Base-by-base conservation (phyloP, 345 rosid genomes). In the Gossypium ekmanianum region DNA sequence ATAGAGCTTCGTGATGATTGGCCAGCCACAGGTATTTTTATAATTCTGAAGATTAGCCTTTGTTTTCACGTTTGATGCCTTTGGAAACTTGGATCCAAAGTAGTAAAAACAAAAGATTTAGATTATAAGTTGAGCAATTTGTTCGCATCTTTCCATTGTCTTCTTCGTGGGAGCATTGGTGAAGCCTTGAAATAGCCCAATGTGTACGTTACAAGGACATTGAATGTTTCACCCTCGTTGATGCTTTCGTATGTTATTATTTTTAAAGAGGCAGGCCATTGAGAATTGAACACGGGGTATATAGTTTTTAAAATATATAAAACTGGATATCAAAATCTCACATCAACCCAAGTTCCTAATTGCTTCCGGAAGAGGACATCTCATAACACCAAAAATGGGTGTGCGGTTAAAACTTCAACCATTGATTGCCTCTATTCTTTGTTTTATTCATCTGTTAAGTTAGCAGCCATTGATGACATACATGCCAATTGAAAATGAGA, bases 31-130 rank as follows among this genome's bases (percentile, higher is more conserved):
- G 3, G 4, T 29, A 14, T 18, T 61, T 64, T 64, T 61, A 64
- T 64, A 64, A 34, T 64, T 64, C 68, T 39, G 26, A 64, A 64
- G 51, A 65, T 65, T 18, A 11, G 51, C 1, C 12, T 18, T 43
- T 65, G 51, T 65, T 43, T 65, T 43, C 29, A 65, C 52, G 22
- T 65, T 65, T 66, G 18, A 12, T 66, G 70, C 51, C 17, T 67
- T 47, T 2, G 13, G n/a, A 27, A 67, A 43, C n/a, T 12, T 45
- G 45, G 14, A 47, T 67, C 55, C 56, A 13, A 68, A 48, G 20
- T 47, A 48, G 48, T 11, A 47, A 68, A 24, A 24, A 13, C 41
- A 22, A 45, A 26, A 11, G n/a, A 20, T 44, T 11, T 11, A 44
- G 34, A 66, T 14, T 18, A 66, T 20, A 55, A 55, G 72, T 54